A percentile compares a stretch with the other conserved stretches of the same genome.
Evolutionary conservation across 2,329 filamentous ascomycete genomes (phyloP).

Genomic region (Aspergillus arachidicola): DNA sequence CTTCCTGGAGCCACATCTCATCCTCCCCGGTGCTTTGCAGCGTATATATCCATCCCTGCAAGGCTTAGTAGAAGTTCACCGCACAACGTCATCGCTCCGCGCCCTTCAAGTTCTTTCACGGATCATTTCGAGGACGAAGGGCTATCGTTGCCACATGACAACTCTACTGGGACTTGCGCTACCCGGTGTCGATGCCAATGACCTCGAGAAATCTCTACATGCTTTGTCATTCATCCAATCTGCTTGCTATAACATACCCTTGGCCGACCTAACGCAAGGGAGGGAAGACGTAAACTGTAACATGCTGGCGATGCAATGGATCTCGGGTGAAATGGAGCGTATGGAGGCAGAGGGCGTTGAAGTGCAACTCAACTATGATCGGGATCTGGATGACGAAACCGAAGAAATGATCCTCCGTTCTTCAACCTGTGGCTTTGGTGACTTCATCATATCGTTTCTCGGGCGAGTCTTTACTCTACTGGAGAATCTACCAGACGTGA

Average conservation of each 20-base stretch:
- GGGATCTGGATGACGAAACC: slow-evolving; percentile 79
- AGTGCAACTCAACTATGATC: slow-evolving; percentile 81
- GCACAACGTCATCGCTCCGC: slow-evolving; percentile 90
- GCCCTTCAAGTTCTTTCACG: slow-evolving; percentile 90
- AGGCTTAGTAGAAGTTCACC: slow-evolving; percentile 93
- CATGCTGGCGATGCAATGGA: slow-evolving; percentile 84
- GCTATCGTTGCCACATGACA: slow-evolving; percentile 95
- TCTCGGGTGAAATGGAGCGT: slow-evolving; percentile 88
- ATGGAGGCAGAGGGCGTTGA: slow-evolving; percentile 87
- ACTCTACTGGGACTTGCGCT: slow-evolving; percentile 88
- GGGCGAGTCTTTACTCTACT: slow-evolving; percentile 93
- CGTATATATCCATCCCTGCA: slow-evolving; percentile 97
- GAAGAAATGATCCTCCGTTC: slow-evolving; percentile 88
- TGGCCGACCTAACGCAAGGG: slow-evolving; percentile 76
- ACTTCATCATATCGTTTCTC: slow-evolving; percentile 87
- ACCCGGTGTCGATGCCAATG: slow-evolving; percentile 96
- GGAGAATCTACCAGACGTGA: slow-evolving; percentile 91
- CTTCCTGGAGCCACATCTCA: slow-evolving; percentile 86
- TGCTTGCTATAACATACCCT: slow-evolving; percentile 93
- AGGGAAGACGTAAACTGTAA: slow-evolving; percentile 70
- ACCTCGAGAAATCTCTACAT: slow-evolving; percentile 93
- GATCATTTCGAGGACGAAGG: slow-evolving; percentile 88
- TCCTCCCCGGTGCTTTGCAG: slow-evolving; percentile 89
- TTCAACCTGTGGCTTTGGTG: slow-evolving; percentile 89
- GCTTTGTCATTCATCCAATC: slow-evolving; percentile 94